These are phyloP conservation scores for Neonectria magnoliae DNA, from an alignment of 2,329 filamentous ascomycete genomes.

Conservation along the genomic window DNA sequence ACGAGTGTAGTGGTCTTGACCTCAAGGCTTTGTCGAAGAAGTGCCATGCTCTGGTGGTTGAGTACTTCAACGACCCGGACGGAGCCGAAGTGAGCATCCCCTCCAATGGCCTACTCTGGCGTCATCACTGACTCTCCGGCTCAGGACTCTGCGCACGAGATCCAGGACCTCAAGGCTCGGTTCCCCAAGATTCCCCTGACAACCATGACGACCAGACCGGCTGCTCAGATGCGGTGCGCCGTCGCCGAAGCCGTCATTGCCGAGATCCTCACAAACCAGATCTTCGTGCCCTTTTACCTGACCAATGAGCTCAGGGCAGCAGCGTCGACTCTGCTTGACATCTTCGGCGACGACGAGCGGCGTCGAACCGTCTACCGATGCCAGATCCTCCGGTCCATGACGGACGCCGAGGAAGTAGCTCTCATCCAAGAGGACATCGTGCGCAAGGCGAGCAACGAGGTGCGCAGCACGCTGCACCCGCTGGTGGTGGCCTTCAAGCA, in stretches of 20 bases:
- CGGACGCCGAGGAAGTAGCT: constrained; percentile 31
- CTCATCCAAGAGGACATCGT: constrained; percentile 39
- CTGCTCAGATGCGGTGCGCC: constrained; percentile 43
- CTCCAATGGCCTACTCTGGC: background rate
- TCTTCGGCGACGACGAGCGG: constrained; percentile 40
- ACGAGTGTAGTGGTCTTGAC: constrained; percentile 31
- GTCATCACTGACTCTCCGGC: background rate
- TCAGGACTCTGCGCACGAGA: constrained; percentile 37
- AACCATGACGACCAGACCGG: constrained; percentile 29
- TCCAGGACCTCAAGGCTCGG: constrained; percentile 32
- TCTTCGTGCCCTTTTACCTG: constrained; percentile 46
- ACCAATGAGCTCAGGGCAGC: constrained; percentile 24
- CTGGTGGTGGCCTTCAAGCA: constrained; percentile 39
- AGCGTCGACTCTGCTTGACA: constrained; percentile 33
- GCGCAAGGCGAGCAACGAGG: constrained; percentile 40
- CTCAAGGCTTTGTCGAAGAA: constrained; percentile 38
- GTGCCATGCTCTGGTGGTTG: constrained; percentile 38
- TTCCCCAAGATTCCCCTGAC: constrained; percentile 43
- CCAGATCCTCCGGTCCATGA: constrained; percentile 40
- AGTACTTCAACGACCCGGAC: constrained; percentile 42
- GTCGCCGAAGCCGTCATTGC: constrained; percentile 43
- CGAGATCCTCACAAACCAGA: constrained; percentile 35
- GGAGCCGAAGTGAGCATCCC: constrained; percentile 30
- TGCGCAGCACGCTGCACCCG: constrained; percentile 32
- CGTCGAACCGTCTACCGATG: constrained; percentile 42